phyloP scores from a whole-genome alignment of 1,284 basidiomycete species.

The Bondarzewia mesenterica region DNA sequence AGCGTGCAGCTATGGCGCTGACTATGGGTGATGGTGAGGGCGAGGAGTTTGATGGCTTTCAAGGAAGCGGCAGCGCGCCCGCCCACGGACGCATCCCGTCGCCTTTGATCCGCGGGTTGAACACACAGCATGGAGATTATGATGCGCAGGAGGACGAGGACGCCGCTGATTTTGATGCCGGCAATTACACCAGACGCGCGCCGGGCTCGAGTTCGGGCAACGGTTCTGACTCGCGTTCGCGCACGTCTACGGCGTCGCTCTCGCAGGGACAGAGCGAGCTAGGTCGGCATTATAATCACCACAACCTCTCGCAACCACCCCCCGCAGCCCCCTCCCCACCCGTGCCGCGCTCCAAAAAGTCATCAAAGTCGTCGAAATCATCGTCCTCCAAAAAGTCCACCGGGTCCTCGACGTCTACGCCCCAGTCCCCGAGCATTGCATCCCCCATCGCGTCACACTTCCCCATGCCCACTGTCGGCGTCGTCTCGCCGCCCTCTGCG shows the following conservation, averaged over 20 bases:
- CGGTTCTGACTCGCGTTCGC: conserved; percentile 48
- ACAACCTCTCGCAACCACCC: conserved; percentile 19
- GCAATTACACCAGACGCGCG: conserved; percentile 35
- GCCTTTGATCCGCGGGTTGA: conserved; percentile 12
- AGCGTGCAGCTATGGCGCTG: conserved; percentile 26
- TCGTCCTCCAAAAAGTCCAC: not conserved
- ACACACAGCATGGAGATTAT: not conserved
- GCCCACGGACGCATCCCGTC: conserved; percentile 9
- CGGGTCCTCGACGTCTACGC: not conserved
- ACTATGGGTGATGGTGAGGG: conserved; percentile 19
- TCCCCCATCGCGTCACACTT: not conserved
- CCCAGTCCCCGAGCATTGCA: not conserved
- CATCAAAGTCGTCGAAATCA: not conserved
- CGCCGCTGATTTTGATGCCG: conserved; percentile 52
- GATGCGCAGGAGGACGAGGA: conserved; percentile 27
- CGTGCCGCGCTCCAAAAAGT: conserved; percentile 3
- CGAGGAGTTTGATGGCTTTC: conserved; percentile 49
- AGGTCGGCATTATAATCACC: conserved; percentile 23
- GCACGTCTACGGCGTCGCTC: conserved; percentile 44
- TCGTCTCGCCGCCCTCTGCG: too few species aligned
- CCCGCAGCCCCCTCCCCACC: conserved; percentile 14
- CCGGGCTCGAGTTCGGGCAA: conserved; percentile 4
- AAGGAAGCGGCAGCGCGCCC: conserved; percentile 23
- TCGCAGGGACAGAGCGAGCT: too few species aligned
- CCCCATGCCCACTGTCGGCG: not conserved